Evolutionary conservation across 148 eudicot species (phyloP), one percentile per base, ranked within the genome.

Genomic region (Fagopyrum homotropicum): DNA sequence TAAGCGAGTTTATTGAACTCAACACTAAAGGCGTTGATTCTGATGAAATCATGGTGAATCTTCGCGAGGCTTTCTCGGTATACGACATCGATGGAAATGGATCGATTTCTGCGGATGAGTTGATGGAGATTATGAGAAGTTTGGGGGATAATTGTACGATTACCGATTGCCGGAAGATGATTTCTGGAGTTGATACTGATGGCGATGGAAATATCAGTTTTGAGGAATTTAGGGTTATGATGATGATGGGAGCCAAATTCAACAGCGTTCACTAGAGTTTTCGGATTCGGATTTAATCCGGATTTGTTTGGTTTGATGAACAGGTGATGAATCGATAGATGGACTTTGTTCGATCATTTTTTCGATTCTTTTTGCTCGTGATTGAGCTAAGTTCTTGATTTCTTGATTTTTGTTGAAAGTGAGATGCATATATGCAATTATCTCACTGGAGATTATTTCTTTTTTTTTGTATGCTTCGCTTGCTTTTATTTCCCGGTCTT

Each of bases 151-250:
- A 68, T 6, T 79, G 85, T 44, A 44, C 82, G 5, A 59, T 82
- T 63, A 57, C 72, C 2, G 85, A 82, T 48, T 82, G 85, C 73
- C 12, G 45, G 72, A 74, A 70, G 68, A 82, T 82, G 85, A 82
- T 82, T 14, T 73, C 72, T 4, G 85, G 82, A 5, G 85, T 77
- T 7, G 85, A 82, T 47, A n/a, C 50, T 4, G 78, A 82, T 29
- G 85, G 85, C 6, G 76, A 76, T 66, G 85, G 85, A 16, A 44
- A 26, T 73, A 82, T 82, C 22, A 69, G 75, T 73, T 82, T 82
- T 54, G 80, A 82, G 45, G 85, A 82, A 69, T 82, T 82, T 74
- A 79, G 74, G 80, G 78, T 76, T 11, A 82, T 82, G 85, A 82
- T 82, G 85, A 79, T 59, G 80, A 74, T 14, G 40, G 85, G 82